These are phyloP conservation scores for Penicillium sp. DNA, from an alignment of 2,329 filamentous ascomycete species.

Conservation along the genomic window DNA sequence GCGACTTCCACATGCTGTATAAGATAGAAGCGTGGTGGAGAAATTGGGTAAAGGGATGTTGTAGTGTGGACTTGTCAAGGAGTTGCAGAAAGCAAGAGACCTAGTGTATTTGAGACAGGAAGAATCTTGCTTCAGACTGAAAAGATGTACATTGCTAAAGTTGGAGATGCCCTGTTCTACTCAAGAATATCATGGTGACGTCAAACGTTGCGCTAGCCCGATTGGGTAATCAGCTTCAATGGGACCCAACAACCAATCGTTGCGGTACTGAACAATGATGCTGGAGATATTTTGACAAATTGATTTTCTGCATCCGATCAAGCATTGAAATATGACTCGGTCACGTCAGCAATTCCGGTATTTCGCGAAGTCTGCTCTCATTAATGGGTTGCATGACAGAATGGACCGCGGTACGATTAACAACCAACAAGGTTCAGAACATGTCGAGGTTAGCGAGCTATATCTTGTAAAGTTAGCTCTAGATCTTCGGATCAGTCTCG, in stretches of 20 bases:
- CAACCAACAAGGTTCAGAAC: too few relatives aligned
- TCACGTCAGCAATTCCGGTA: conserved; percentile 11
- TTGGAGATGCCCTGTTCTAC: conserved; percentile 10
- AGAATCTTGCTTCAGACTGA: not conserved
- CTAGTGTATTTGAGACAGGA: not conserved
- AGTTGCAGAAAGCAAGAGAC: not conserved
- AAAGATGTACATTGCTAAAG: too few relatives aligned
- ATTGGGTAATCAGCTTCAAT: conserved; percentile 17
- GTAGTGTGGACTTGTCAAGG: not conserved
- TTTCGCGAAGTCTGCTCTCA: conserved; percentile 4
- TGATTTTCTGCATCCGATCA: too few relatives aligned
- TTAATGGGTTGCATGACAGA: too few relatives aligned
- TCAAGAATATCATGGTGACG: conserved; percentile 25
- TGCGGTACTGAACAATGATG: too few relatives aligned
- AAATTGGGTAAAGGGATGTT: not conserved
- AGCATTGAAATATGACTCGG: conserved; percentile 1
- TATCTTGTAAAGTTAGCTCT: too few relatives aligned
- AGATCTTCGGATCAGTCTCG: too few relatives aligned
- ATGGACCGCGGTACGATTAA: too few relatives aligned
- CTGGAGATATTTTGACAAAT: too few relatives aligned
- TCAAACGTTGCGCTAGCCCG: conserved; percentile 18
- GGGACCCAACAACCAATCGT: too few relatives aligned
- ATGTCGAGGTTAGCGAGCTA: too few relatives aligned
- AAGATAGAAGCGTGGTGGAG: not conserved
- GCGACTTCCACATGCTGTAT: conserved; percentile 19